Conservation (phyloP, 495 filamentous ascomycete genomes). For the Tuber aestivum region DNA sequence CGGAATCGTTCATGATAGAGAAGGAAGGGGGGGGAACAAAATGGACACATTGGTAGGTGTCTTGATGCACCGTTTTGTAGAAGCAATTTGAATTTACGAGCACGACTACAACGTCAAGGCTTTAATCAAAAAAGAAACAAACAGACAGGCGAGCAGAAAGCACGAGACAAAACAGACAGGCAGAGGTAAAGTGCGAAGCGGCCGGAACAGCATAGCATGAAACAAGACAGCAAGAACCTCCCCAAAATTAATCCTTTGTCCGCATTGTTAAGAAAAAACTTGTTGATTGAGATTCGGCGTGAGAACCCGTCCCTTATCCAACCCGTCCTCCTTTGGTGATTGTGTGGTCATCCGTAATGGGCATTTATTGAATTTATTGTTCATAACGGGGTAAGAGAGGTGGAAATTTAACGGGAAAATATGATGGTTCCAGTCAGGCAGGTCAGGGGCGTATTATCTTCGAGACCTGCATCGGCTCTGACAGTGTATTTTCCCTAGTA, state of each 20-base stretch:
- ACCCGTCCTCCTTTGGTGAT: background rate
- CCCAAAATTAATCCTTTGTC: background rate
- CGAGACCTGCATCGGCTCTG: constrained; percentile 70
- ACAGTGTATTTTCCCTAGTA: constrained; percentile 82
- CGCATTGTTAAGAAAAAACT: background rate
- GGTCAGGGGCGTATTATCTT: constrained; percentile 64
- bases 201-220: background rate
- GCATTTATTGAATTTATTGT: background rate
- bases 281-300: background rate
- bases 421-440: constrained; percentile 67
- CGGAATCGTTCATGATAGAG: background rate
- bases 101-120: background rate
- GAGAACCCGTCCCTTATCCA: background rate
- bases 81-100: background rate
- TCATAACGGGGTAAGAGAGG: background rate
- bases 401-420: constrained; percentile 45
- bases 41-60: background rate
- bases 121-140: background rate
- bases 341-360: background rate
- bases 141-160: background rate
- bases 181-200: background rate
- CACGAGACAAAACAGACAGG: background rate
- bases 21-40: background rate
- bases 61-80: background rate
- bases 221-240: background rate